Conservation (phyloP, 768 basidiomycete species). For the Amyloporia xantha region DNA sequence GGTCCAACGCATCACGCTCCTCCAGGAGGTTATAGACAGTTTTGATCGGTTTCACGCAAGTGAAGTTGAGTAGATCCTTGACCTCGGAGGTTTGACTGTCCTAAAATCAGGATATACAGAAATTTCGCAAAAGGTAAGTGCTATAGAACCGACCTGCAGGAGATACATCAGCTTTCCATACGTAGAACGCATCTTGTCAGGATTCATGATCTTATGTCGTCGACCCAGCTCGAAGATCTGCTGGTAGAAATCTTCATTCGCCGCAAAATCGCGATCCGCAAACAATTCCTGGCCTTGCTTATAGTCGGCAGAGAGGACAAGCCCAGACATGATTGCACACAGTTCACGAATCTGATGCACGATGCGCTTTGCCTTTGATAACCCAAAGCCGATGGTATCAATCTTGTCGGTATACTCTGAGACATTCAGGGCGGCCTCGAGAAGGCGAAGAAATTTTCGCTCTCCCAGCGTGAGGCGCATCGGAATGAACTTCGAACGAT, state of each 20-base stretch:
- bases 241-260: conserved; percentile 77
- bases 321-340: conserved; percentile 81
- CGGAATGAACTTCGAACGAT: conserved; percentile 76
- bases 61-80: conserved; percentile 71
- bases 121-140: neutral
- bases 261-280: conserved; percentile 71
- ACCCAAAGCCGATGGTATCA: conserved; percentile 70
- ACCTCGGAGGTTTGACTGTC: conserved; percentile 84
- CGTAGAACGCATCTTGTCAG: conserved; percentile 85
- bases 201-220: conserved; percentile 88
- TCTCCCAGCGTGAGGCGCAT: conserved; percentile 67
- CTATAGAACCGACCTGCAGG: conserved; percentile 55
- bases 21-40: conserved; percentile 68
- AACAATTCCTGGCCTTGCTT: conserved; percentile 87
- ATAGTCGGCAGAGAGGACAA: conserved; percentile 79
- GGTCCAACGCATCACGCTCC: conserved; percentile 51
- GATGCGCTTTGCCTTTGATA: conserved; percentile 82
- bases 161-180: conserved; percentile 85
- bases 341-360: conserved; percentile 83
- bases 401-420: conserved; percentile 91
- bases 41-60: conserved; percentile 71
- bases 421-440: conserved; percentile 79
- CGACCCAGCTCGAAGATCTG: conserved; percentile 76
- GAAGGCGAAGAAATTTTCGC: conserved; percentile 77
- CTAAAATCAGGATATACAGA: conserved; percentile 29